phyloP scores from a whole-genome alignment of 371 early-diverging fungal species.

The Rhizopus arrhizus region DNA sequence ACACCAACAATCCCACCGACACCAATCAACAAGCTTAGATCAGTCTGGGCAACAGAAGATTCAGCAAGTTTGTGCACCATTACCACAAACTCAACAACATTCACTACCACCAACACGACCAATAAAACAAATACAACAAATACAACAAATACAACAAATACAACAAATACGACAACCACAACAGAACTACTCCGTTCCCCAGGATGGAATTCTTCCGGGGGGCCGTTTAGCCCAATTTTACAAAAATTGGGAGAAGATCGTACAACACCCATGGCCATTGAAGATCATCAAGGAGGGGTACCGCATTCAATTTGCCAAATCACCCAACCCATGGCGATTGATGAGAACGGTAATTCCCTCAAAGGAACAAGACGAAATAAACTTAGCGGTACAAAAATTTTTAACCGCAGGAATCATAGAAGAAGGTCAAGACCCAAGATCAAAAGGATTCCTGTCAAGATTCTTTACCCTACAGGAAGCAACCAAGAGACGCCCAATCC shows the following conservation, averaged over 20 bases:
- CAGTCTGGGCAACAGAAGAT: background rate
- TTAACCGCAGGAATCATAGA: background rate
- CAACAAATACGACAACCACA: background rate
- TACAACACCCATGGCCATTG: background rate
- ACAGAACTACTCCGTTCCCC: background rate
- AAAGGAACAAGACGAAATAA: background rate
- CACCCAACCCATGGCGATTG: slow-evolving; percentile 5
- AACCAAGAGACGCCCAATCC: slow-evolving; percentile 17
- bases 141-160: background rate
- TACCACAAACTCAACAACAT: background rate
- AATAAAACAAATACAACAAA: background rate
- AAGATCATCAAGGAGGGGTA: slow-evolving; percentile 7
- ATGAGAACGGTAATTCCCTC: background rate
- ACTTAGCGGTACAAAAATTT: slow-evolving; percentile 3
- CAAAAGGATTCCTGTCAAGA: slow-evolving; percentile 1
- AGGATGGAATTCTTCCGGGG: slow-evolving; percentile 7
- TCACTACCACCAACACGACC: background rate
- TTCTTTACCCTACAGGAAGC: slow-evolving; percentile 20
- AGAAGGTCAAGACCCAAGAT: background rate
- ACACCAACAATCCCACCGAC: background rate
- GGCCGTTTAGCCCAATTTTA: background rate
- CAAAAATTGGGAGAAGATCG: slow-evolving; percentile 4
- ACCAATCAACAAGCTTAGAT: background rate
- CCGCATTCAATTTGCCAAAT: background rate
- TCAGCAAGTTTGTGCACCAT: background rate